Percentiles rank a stretch among this genome's conserved stretches.
Conservation (phyloP, 2,329 filamentous ascomycete species). For the Aspergillus sp. region DNA sequence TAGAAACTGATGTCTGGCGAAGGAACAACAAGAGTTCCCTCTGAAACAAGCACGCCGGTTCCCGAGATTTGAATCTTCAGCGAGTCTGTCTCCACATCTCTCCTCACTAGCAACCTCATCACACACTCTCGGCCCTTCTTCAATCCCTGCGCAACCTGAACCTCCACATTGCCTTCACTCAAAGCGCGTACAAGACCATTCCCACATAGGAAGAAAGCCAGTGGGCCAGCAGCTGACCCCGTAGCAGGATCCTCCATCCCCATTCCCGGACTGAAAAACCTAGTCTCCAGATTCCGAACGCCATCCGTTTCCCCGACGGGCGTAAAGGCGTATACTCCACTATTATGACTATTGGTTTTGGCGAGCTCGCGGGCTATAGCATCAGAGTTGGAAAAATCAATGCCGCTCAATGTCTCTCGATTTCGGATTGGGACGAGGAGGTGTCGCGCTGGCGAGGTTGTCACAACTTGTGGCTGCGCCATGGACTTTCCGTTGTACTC, state of each 20-base stretch:
- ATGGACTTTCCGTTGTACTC: neutral
- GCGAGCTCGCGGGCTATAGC: neutral
- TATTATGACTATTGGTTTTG: neutral
- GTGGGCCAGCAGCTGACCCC: slow-evolving; percentile 25
- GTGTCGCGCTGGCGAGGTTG: neutral
- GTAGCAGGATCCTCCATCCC: slow-evolving; percentile 28
- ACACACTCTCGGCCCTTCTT: slow-evolving; percentile 22
- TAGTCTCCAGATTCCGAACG: slow-evolving; percentile 15
- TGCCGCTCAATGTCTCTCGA: neutral
- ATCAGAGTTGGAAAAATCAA: neutral
- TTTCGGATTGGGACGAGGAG: neutral
- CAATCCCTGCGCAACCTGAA: slow-evolving; percentile 24
- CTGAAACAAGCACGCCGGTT: slow-evolving; percentile 16
- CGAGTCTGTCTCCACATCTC: neutral
- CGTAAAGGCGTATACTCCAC: neutral
- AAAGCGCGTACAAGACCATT: neutral
- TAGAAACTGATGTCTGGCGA: neutral
- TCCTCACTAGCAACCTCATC: slow-evolving; percentile 17
- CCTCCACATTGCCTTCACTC: slow-evolving; percentile 1
- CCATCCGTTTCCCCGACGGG: neutral
- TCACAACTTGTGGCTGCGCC: neutral
- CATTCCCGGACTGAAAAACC: slow-evolving; percentile 29
- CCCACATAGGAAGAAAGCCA: slow-evolving; percentile 19
- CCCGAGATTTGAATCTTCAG: slow-evolving; percentile 10
- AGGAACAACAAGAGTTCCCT: slow-evolving; percentile 14